Evolutionary conservation across 176 grass and related monocot genomes (phyloP).

Genomic region (Rhynchospora tenuis): DNA sequence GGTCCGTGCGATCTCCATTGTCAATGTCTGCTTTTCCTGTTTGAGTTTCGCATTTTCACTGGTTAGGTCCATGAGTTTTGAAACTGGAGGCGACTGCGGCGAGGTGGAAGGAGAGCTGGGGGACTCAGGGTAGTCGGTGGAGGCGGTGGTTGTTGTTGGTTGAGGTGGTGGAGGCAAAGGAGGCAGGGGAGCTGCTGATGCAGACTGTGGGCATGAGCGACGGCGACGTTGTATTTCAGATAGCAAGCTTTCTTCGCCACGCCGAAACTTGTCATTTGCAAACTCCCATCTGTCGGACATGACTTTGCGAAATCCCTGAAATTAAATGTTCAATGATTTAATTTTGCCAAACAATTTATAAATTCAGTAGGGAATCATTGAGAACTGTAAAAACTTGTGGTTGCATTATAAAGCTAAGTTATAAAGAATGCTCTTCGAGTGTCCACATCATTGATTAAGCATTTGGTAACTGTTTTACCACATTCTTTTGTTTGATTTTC

Average conservation of each 20-base stretch:
- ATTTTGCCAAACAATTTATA: not conserved
- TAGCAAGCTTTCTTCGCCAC: slow-evolving; percentile 55
- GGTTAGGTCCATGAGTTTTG: slow-evolving; percentile 25
- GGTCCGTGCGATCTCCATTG: slow-evolving; percentile 40
- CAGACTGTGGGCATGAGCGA: slow-evolving; percentile 19
- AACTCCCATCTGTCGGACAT: slow-evolving; percentile 87
- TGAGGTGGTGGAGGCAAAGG: slow-evolving; percentile 21
- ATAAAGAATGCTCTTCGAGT: not conserved
- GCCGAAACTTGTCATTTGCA: slow-evolving; percentile 77
- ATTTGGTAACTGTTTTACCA: not conserved
- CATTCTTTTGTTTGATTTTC: not conserved
- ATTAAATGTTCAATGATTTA: not conserved
- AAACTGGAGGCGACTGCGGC: slow-evolving; percentile 16
- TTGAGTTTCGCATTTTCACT: slow-evolving; percentile 63
- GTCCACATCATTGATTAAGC: not conserved
- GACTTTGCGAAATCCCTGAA: slow-evolving; percentile 86
- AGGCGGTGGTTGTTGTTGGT: slow-evolving; percentile 21
- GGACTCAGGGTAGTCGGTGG: slow-evolving; percentile 37
- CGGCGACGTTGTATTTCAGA: slow-evolving; percentile 54
- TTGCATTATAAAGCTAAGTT: not conserved
- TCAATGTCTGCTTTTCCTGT: slow-evolving; percentile 52
- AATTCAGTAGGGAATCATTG: not conserved
- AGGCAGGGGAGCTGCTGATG: slow-evolving; percentile 15
- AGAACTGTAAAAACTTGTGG: not conserved
- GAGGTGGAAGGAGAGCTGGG: slow-evolving; percentile 53